phyloP scores from a whole-genome alignment of 306 rosid species.

The Cajanus cajan region DNA sequence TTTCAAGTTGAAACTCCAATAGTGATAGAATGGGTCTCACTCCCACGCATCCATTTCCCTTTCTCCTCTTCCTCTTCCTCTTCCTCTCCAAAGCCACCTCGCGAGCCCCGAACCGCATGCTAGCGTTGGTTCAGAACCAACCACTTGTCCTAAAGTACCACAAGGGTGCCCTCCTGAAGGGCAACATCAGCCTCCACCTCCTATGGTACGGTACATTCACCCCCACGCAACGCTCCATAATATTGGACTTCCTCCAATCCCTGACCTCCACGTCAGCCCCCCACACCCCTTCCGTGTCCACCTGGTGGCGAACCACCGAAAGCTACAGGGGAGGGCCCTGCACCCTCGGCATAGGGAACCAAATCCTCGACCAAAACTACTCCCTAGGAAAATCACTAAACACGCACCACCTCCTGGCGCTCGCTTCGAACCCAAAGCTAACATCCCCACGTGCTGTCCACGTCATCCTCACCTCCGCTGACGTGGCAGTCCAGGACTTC shows the following conservation, averaged over 20 bases:
- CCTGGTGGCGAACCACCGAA: constrained; percentile 28
- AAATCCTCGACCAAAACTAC: constrained; percentile 15
- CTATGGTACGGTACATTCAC: constrained; percentile 64
- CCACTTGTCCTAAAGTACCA: constrained; percentile 52
- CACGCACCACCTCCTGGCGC: not conserved
- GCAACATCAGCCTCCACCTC: constrained; percentile 47
- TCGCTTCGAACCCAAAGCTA: not conserved
- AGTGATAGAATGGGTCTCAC: no score
- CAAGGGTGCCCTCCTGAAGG: constrained; percentile 54
- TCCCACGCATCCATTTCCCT: not conserved
- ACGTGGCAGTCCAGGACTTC: constrained; percentile 27
- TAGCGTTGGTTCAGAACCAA: constrained; percentile 29
- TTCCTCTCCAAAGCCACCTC: not conserved
- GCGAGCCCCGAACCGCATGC: constrained; percentile 3
- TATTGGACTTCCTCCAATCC: constrained; percentile 18
- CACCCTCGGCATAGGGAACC: constrained; percentile 26
- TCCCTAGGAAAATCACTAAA: constrained; percentile 26
- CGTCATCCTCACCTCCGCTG: constrained; percentile 18
- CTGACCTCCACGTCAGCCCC: not conserved
- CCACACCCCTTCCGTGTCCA: not conserved
- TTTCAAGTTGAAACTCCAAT: not conserved
- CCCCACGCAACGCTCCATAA: constrained; percentile 45
- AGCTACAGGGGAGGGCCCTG: constrained; percentile 1
- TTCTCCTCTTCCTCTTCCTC: not conserved
- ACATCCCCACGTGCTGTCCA: not conserved